Base-by-base conservation (phyloP, 768 basidiomycete species). In the Sporobolomyces phaffii region DNA sequence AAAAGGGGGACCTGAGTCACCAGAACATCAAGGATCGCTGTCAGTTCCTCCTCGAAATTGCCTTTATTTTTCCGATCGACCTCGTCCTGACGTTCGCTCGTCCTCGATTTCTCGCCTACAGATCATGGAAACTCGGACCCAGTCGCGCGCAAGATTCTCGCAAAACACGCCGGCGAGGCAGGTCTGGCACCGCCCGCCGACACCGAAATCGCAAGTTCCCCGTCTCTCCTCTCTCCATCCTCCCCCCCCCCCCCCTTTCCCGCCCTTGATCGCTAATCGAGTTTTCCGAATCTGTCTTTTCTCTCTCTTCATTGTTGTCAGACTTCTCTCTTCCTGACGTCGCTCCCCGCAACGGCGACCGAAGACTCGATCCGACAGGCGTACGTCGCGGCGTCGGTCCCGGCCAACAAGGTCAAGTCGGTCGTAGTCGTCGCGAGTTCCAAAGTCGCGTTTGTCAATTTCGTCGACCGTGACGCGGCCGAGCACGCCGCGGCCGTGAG, bases 21-120 rank as follows among this genome's bases (percentile, higher is more conserved):
- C 94, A 99, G 78, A 97, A 91, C 75, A 87, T 98, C 56, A 86
- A 89, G 73, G 94, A 98, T 79, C 83, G 96, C 57, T 98, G 91
- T 78, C 57, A 47, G 74, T 68, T 18, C 22, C 10, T 29, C 24
- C n/a, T n/a, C n/a, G n/a, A n/a, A n/a, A n/a, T n/a, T n/a, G n/a
- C n/a, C n/a, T n/a, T n/a, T n/a, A n/a, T 45, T 17, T 50, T 52
- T 40, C 24, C 6, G 18, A 28, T 52, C 53, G 36, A 14, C 6
- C 22, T 31, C 28, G 53, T 36, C 29, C 36, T 20, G 31, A n/a
- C 24, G 28, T 43, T 20, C 5, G 10, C 8, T 13, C 20, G 34
- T 53, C 20, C 24, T 2, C 15, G 13, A 10, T 45, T 33, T 22
- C 34, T 22, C 20, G 13, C 22, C 24, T 49, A 8, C 67, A 74